Percentiles rank a stretch among this genome's conserved stretches.
Conservation (phyloP, 2,329 filamentous ascomycete genomes). For the Colletotrichum kahawae region DNA sequence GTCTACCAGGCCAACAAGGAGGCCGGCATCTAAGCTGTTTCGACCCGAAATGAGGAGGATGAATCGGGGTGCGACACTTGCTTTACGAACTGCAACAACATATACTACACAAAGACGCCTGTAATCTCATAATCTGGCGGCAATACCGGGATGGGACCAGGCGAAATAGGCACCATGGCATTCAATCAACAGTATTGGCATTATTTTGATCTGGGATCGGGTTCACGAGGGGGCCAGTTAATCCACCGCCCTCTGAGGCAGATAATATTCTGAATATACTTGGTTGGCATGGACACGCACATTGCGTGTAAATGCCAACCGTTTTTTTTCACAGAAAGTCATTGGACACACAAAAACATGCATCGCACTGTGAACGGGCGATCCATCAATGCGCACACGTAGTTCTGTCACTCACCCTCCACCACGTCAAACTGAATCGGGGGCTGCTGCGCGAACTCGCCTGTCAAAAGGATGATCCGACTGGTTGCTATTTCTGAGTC, state of each 20-base stretch:
- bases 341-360: background rate
- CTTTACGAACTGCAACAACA: constrained; percentile 1
- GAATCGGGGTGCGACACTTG: background rate
- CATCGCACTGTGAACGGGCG: background rate
- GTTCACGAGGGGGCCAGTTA: constrained; percentile 9
- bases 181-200: constrained; percentile 8
- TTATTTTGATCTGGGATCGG: constrained; percentile 2
- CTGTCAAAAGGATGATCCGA: background rate
- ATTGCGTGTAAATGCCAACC: background rate
- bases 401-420: background rate
- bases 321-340: background rate
- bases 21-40: constrained; percentile 36
- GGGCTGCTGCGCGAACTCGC: background rate
- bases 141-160: constrained; percentile 1
- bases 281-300: background rate
- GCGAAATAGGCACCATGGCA: constrained; percentile 9
- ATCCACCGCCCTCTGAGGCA: background rate
- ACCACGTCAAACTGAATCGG: background rate
- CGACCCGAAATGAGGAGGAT: background rate
- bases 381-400: background rate
- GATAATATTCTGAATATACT: constrained; percentile 19
- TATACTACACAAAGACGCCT: background rate
- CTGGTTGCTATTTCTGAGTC: constrained; percentile 3
- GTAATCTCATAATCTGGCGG: constrained; percentile 9
- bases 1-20: constrained; percentile 47